These are phyloP conservation scores for Chenopodium formosanum DNA, from an alignment of 148 eudicot species.

Conservation along the genomic window DNA sequence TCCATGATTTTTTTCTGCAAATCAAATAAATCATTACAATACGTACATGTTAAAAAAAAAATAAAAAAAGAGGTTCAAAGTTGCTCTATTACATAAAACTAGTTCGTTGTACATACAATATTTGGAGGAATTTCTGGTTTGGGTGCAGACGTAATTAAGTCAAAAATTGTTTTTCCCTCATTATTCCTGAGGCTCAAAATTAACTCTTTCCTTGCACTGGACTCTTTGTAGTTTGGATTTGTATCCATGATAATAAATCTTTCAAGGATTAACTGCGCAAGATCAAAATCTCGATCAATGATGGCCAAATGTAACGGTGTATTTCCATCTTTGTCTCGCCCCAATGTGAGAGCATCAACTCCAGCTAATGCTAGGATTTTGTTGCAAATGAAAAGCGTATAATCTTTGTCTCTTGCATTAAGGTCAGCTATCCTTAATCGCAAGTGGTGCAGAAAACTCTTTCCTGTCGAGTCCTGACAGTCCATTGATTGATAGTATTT, in stretches of 20 bases:
- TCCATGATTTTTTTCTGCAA: too few relatives aligned
- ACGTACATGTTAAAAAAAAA: too few relatives aligned
- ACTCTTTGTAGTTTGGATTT: too few relatives aligned
- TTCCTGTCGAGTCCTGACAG: neutral
- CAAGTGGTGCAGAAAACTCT: neutral
- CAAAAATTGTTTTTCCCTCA: neutral
- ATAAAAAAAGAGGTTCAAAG: too few relatives aligned
- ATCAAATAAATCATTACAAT: too few relatives aligned
- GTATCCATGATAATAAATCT: too few relatives aligned
- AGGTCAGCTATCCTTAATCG: neutral
- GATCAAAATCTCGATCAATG: neutral
- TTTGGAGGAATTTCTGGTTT: neutral
- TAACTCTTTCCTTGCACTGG: neutral
- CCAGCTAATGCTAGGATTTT: neutral
- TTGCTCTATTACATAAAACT: too few relatives aligned
- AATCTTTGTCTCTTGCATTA: slow-evolving; percentile 2
- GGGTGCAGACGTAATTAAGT: neutral
- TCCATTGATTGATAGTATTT: neutral
- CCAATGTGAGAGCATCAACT: neutral
- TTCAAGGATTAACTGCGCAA: neutral
- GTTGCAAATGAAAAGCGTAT: neutral
- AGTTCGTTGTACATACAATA: neutral
- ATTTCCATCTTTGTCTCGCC: slow-evolving; percentile 5
- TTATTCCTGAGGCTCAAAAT: neutral
- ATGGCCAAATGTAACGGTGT: slow-evolving; percentile 8